Evolutionary conservation across 108 stramenopile species (phyloP).

Genomic region (Skeletonema grethae): DNA sequence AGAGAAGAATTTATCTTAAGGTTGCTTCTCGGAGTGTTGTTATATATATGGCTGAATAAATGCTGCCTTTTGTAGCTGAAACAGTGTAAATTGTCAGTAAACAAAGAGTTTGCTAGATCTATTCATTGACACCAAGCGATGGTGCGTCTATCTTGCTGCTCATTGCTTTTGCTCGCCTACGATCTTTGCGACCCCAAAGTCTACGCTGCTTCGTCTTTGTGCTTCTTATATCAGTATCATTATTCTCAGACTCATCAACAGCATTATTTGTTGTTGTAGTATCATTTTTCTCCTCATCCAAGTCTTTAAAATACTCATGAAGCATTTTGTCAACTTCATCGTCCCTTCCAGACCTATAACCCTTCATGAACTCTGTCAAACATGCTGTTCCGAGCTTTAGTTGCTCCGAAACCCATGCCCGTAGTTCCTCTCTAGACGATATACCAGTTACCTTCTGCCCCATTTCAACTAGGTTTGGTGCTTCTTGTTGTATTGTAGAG

Average conservation of each 20-base stretch:
- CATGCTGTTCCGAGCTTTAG: constrained; percentile 74
- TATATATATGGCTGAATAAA: not conserved
- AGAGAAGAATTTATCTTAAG: not conserved
- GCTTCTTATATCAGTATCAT: not conserved
- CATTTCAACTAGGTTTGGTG: constrained; percentile 50
- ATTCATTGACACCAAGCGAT: not conserved
- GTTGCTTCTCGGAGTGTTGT: not conserved
- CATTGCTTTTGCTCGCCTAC: constrained; percentile 3
- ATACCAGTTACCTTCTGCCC: constrained; percentile 70
- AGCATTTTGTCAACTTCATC: constrained; percentile 85
- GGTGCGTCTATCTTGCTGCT: not conserved
- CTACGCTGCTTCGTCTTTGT: constrained; percentile 4
- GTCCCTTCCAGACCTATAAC: constrained; percentile 82
- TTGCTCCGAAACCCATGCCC: constrained; percentile 56
- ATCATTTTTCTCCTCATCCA: constrained; percentile 29
- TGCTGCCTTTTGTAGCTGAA: not conserved
- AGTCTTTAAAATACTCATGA: constrained; percentile 78
- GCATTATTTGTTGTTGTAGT: not conserved
- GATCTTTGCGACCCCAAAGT: constrained; percentile 38
- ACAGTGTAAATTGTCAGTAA: not conserved
- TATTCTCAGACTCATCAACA: not conserved
- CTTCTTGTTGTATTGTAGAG: constrained; percentile 42
- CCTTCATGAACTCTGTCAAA: constrained; percentile 80
- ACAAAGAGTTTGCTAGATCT: not conserved
- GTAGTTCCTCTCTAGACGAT: constrained; percentile 62